Base-by-base conservation (phyloP, 495 filamentous ascomycete species). In the Penicillium bovifimosum region DNA sequence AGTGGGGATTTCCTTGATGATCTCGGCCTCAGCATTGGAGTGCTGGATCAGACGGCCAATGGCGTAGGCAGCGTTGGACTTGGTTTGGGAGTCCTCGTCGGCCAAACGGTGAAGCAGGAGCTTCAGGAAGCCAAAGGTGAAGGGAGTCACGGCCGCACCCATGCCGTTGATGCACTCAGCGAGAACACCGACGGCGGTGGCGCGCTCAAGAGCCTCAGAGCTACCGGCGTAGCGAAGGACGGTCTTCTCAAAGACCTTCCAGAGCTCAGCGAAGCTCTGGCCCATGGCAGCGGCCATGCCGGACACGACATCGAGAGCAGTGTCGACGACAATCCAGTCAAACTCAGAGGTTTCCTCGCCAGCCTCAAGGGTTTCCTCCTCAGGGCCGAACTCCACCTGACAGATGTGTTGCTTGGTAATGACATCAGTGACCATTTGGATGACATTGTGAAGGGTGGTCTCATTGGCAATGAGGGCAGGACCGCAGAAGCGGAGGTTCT, bases 301-400 rank as follows among this genome's bases (percentile, higher is more conserved):
- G 34, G 88, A 86, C 28, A 96, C 76, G 32, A 92, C 88, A 55
- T 98, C 93, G 53, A 97, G 78, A 11, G 88, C 90, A 14, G 89
- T 96, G 70, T 98, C 93, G 43, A 98, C 86, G 39, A 95, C 84
- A 24, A 95, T 80, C 93, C 93, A 97, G 72, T 97, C 93, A 64
- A 92, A 96, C 75, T 98, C 93, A 14, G 93, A 92, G 14, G 85
- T 86, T 63, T 93, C 90, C 31, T 91, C 86, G 26, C 84, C 74
- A 24, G 82, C 76, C 45, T 81, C 81, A 33, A 82, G 71, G 31
- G 83, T 76, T 56, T 90, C 86, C 35, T 85, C 84, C 41, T 90
- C 90, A 45, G 86, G 85, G 16, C 81, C 88, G 34, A 91, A 81
- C 65, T 96, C 93, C 57, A 91, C 76, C 71, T 98, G 93, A 74